A percentile compares a stretch with the other conserved stretches of the same genome.
Conservation (phyloP, 2,329 filamentous ascomycete genomes). For the Tolypocladium endophyticum region DNA sequence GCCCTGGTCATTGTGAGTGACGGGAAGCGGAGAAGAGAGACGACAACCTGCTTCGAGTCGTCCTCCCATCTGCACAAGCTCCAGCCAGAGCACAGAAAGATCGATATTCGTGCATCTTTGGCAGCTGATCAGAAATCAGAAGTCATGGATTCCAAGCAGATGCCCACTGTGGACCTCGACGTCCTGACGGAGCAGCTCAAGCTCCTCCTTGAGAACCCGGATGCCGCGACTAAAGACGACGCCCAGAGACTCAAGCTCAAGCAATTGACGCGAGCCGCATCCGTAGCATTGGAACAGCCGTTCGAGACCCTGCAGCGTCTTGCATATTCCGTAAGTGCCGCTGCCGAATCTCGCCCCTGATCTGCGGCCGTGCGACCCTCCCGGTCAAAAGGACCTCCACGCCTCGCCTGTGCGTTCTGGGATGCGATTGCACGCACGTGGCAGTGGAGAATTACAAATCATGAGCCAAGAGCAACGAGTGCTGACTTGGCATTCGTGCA, state of each 20-base stretch:
- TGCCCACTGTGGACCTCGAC: not conserved
- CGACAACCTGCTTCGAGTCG: not conserved
- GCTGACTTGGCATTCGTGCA: not conserved
- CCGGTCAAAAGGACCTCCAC: too few relatives aligned
- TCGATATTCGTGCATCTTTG: not conserved
- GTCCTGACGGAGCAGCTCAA: not conserved
- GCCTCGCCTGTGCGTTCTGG: not conserved
- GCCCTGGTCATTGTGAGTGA: not conserved
- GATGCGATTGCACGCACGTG: not conserved
- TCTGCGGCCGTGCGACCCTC: not conserved
- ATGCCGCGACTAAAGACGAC: not conserved
- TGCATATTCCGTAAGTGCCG: constrained; percentile 6
- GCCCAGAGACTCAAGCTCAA: not conserved
- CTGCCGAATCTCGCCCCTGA: not conserved
- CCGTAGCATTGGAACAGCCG: constrained; percentile 7
- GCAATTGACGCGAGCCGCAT: constrained; percentile 1
- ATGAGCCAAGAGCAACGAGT: not conserved
- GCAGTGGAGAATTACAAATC: not conserved
- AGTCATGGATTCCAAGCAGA: not conserved
- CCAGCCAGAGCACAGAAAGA: not conserved
- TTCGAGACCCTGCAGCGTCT: constrained; percentile 9
- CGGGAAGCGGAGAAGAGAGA: too few relatives aligned
- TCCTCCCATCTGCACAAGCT: not conserved
- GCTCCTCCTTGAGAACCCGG: not conserved
- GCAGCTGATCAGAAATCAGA: not conserved